These are phyloP conservation scores for Exophiala dermatitidis DNA, from an alignment of 2,329 filamentous ascomycete species.

Conservation along the genomic window DNA sequence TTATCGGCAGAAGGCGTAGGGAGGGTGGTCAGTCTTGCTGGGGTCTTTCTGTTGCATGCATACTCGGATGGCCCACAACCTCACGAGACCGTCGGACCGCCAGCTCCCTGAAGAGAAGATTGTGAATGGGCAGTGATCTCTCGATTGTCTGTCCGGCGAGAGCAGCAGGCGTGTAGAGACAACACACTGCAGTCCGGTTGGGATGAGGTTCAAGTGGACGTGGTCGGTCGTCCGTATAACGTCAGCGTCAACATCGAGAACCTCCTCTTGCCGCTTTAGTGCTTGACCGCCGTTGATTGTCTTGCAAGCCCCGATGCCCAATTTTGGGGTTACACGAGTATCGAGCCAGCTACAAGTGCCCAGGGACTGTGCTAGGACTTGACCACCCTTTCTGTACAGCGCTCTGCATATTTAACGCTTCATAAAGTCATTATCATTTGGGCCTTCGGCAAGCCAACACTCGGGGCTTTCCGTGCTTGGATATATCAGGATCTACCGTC, in stretches of 20 bases:
- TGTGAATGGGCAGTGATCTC: neutral
- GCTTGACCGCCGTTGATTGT: neutral
- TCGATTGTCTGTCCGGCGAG: neutral
- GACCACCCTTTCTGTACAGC: too few species aligned
- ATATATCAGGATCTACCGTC: too few species aligned
- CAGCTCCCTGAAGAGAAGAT: neutral
- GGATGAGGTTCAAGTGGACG: neutral
- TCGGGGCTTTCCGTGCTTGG: too few species aligned
- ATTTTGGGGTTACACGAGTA: neutral
- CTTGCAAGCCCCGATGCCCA: too few species aligned
- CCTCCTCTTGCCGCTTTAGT: neutral
- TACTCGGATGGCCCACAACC: neutral
- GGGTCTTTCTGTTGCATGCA: neutral
- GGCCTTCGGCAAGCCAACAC: too few species aligned
- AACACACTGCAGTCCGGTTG: neutral
- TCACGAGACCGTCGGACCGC: neutral
- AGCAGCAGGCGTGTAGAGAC: neutral
- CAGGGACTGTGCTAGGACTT: too few species aligned
- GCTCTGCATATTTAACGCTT: too few species aligned
- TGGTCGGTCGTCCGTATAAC: neutral
- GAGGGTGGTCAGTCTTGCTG: neutral
- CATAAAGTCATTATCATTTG: too few species aligned
- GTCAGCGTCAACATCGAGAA: neutral
- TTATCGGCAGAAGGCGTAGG: conserved; percentile 11
- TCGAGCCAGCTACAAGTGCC: too few species aligned